Evolutionary conservation across 2,329 filamentous ascomycete species (phyloP).

Genomic region (Hymenoscyphus linearis): DNA sequence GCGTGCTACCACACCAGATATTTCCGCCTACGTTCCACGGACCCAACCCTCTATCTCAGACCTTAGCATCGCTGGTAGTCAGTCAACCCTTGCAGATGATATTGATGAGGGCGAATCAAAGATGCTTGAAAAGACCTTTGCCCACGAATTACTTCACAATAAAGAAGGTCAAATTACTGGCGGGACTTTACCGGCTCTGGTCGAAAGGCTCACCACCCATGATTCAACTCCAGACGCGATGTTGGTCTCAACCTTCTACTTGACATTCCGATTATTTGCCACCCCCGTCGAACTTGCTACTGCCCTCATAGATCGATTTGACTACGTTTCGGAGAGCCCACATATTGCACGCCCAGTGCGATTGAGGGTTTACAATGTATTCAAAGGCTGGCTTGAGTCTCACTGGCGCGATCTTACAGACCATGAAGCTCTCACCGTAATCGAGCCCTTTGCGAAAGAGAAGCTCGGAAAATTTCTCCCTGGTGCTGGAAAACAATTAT

Average conservation of each 20-base stretch:
- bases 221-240: slow-evolving; percentile 87
- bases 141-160: slow-evolving; percentile 87
- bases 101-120: slow-evolving; percentile 73
- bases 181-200: slow-evolving; percentile 80
- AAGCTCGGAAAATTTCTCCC: slow-evolving; percentile 66
- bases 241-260: slow-evolving; percentile 91
- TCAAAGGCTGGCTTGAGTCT: slow-evolving; percentile 96
- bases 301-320: slow-evolving; percentile 82
- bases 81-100: slow-evolving; percentile 64
- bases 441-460: slow-evolving; percentile 72
- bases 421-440: slow-evolving; percentile 66
- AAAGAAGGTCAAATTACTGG: slow-evolving; percentile 94
- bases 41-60: slow-evolving; percentile 62
- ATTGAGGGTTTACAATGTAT: slow-evolving; percentile 87
- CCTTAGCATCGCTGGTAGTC: slow-evolving; percentile 60
- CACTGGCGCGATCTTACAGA: slow-evolving; percentile 88
- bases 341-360: slow-evolving; percentile 75
- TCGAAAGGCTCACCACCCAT: slow-evolving; percentile 91
- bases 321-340: slow-evolving; percentile 78
- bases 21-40: slow-evolving; percentile 26
- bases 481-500: slow-evolving; percentile 71
- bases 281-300: slow-evolving; percentile 73
- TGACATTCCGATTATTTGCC: slow-evolving; percentile 92
- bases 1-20: slow-evolving; percentile 80
- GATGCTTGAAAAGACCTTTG: slow-evolving; percentile 86